Conservation (phyloP, 179 eudicot genomes). For the Gypsophila paniculata region DNA sequence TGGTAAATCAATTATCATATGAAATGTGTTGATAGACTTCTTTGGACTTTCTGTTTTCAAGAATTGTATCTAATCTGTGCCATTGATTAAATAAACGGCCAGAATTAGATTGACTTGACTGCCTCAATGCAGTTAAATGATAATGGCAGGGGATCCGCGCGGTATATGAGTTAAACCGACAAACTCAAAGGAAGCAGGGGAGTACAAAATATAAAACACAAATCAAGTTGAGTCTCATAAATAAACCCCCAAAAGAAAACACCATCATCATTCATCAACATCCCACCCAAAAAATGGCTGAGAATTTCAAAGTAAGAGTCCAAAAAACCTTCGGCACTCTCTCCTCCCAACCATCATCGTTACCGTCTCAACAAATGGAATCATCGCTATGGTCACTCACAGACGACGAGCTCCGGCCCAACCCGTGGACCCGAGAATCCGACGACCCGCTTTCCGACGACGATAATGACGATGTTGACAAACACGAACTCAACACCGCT, state of each 20-base stretch:
- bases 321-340: constrained; percentile 39
- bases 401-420: constrained; percentile 37
- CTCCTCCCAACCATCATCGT: constrained; percentile 24
- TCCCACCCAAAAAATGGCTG: constrained; percentile 40
- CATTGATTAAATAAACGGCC: too few relatives aligned
- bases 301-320: constrained; percentile 36
- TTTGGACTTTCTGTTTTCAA: too few relatives aligned
- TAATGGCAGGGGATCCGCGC: too few relatives aligned
- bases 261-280: too few relatives aligned
- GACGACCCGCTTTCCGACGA: constrained; percentile 24
- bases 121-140: too few relatives aligned
- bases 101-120: too few relatives aligned
- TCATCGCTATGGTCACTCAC: constrained; percentile 43
- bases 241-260: background rate
- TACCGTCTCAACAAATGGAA: constrained; percentile 14
- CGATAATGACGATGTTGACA: constrained; percentile 24
- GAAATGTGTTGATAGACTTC: too few relatives aligned
- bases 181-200: too few relatives aligned
- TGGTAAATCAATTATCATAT: too few relatives aligned
- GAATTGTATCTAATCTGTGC: too few relatives aligned
- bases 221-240: too few relatives aligned
- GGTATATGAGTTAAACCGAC: too few relatives aligned
- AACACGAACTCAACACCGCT: constrained; percentile 1
- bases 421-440: constrained; percentile 22
- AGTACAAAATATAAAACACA: background rate